These are phyloP conservation scores for Medicago arabica DNA, from an alignment of 306 rosid genomes.

Conservation along the genomic window DNA sequence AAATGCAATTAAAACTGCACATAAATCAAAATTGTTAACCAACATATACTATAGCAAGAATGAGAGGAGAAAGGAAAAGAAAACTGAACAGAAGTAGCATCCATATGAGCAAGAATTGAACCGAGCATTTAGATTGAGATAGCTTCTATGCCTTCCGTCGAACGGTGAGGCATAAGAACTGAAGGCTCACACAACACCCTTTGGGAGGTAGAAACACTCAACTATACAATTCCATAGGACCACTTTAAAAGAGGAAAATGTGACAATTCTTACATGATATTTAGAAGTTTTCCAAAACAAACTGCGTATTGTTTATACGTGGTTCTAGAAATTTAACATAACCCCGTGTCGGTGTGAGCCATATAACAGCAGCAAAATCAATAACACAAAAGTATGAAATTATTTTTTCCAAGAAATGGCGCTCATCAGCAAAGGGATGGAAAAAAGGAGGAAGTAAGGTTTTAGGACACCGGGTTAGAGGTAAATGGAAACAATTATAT, in stretches of 20 bases:
- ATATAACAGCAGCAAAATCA: not conserved
- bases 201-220: conserved; percentile 12
- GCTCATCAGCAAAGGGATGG: not conserved
- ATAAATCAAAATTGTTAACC: conserved; percentile 46
- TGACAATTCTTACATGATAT: too few species aligned
- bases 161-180: not conserved
- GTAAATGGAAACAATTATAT: conserved; percentile 3
- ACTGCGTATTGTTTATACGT: not conserved
- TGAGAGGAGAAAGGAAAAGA: not conserved
- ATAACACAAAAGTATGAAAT: not conserved
- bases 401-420: not conserved
- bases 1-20: conserved; percentile 74
- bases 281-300: conserved; percentile 4
- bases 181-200: conserved; percentile 6
- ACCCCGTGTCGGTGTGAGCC: not conserved
- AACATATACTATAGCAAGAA: not conserved
- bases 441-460: not conserved
- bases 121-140: conserved; percentile 24
- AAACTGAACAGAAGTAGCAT: conserved; percentile 31
- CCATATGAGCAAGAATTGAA: conserved; percentile 30
- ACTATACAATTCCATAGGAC: conserved; percentile 11
- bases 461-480: not conserved
- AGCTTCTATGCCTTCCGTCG: conserved; percentile 2
- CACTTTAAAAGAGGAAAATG: not conserved
- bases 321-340: conserved; percentile 20